A percentile compares a stretch with the other conserved stretches of the same genome.
These are phyloP conservation scores for Coemansia sp. DNA, from an alignment of 192 early-diverging fungal genomes.

Conservation along the genomic window DNA sequence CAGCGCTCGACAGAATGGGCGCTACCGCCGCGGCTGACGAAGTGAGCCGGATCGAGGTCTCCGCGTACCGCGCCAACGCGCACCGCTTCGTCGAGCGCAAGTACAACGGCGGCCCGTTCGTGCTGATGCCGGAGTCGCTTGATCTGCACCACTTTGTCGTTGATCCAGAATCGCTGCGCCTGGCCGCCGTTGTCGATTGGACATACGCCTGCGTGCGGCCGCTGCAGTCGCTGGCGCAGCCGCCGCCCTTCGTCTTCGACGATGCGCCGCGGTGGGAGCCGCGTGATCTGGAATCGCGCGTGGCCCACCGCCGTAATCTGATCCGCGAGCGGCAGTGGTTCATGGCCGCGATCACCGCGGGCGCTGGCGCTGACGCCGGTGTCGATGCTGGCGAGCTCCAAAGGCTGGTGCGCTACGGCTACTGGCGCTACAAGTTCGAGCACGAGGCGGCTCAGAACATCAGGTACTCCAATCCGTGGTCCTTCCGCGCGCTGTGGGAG, in stretches of 20 bases:
- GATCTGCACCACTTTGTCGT: constrained; percentile 35
- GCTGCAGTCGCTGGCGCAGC: constrained; percentile 28
- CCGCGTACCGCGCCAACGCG: constrained; percentile 6
- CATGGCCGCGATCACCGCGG: constrained; percentile 15
- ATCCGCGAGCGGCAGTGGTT: constrained; percentile 48
- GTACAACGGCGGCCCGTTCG: constrained; percentile 24
- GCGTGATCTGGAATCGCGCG: constrained; percentile 10
- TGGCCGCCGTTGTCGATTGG: constrained; percentile 42
- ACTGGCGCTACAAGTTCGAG: constrained; percentile 51
- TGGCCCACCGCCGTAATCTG: constrained; percentile 41
- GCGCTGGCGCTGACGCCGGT: background rate
- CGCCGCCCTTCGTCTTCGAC: constrained; percentile 46
- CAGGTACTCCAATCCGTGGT: constrained; percentile 42
- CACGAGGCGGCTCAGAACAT: constrained; percentile 30
- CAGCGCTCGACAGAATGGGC: constrained; percentile 9
- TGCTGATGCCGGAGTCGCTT: constrained; percentile 40
- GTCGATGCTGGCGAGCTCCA: constrained; percentile 16
- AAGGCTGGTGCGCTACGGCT: constrained; percentile 27
- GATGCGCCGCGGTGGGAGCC: constrained; percentile 53
- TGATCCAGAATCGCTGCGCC: constrained; percentile 12
- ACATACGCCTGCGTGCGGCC: constrained; percentile 30
- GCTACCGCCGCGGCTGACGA: background rate
- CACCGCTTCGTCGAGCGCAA: constrained; percentile 12
- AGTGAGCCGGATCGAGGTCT: constrained; percentile 27
- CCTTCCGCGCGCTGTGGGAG: constrained; percentile 48